Base-by-base conservation (phyloP, 2,329 filamentous ascomycete species). In the Aspergillus sojae region DNA sequence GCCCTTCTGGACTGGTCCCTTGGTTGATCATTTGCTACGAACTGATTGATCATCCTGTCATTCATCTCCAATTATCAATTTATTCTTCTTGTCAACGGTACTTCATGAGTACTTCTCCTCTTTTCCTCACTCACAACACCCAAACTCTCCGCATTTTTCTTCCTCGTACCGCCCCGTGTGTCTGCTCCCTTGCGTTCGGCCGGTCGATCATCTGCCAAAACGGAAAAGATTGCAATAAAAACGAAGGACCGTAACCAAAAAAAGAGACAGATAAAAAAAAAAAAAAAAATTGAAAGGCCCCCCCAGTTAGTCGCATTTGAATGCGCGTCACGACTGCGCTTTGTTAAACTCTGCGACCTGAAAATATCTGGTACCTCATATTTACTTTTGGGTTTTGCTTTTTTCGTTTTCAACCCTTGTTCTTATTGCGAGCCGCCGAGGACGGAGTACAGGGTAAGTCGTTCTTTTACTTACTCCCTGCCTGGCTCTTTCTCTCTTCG, bases 171-270 rank as follows among this genome's bases (percentile, higher is more conserved):
- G 45, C 62, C 16, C 41, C 54, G 55, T 61, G 64, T 61, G 45
- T 45, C 56, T 43, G 28, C 48, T 57, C 66, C 69, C 69, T 70
- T 70, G 65, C 68, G 61, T 63, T 65, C 12, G 16, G 28, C 34
- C 53, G 41, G 68, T 66, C 67, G 69, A 71, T 71, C 69, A 65
- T 65, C 69, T 32, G 48, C 65, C 65, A 53, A 67, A 58, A 59
- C 54, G 64, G 63, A 62, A 36, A 67, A 67, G 56, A 55, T 55
- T 53, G 54, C 50, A 63, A 48, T 48, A 48, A 48, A 28, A 28
- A 19, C 12, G 4, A 16, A 48, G 45, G 45, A 48, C 39, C 6
- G 39, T 26, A 28, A 48, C 16, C 28, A 32, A 34, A 52, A 52
- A 62, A 58, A 32, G 3, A 32, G 9, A 11, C 10, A 11, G 32